phyloP scores from a whole-genome alignment of 176 grass and related monocot genomes.

The Lolium multiflorum region DNA sequence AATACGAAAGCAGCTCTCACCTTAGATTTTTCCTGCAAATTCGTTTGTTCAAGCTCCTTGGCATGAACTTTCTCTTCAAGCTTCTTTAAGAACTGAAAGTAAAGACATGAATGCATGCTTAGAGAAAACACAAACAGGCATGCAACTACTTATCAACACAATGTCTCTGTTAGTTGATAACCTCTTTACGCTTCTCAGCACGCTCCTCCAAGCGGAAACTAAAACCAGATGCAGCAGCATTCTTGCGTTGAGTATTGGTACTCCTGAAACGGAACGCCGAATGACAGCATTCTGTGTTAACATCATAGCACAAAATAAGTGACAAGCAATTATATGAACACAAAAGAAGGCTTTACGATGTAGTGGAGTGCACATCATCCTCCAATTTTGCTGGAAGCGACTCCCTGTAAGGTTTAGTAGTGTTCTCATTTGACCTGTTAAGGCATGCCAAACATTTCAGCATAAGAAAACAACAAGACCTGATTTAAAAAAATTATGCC shows the following conservation, averaged over 20 bases:
- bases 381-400: constrained; percentile 51
- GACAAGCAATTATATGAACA: not conserved
- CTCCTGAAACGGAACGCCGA: constrained; percentile 46
- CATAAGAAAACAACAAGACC: constrained; percentile 14
- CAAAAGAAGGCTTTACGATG: constrained; percentile 63
- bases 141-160: not conserved
- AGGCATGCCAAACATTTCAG: constrained; percentile 40
- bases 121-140: constrained; percentile 31
- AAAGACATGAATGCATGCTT: not conserved
- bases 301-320: constrained; percentile 32
- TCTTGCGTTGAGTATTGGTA: constrained; percentile 66
- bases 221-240: constrained; percentile 55
- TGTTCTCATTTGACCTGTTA: constrained; percentile 56
- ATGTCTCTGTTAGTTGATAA: constrained; percentile 29
- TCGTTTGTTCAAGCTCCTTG: constrained; percentile 87
- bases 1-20: constrained; percentile 43
- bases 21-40: constrained; percentile 92
- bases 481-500: not conserved
- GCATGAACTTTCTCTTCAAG: constrained; percentile 93
- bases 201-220: constrained; percentile 87
- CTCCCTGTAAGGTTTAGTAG: constrained; percentile 40
- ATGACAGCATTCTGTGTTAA: constrained; percentile 24
- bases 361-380: constrained; percentile 71
- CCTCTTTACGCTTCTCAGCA: constrained; percentile 98
- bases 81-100: constrained; percentile 86